Conservation (phyloP, 495 filamentous ascomycete genomes). For the Cercophora scortea region DNA sequence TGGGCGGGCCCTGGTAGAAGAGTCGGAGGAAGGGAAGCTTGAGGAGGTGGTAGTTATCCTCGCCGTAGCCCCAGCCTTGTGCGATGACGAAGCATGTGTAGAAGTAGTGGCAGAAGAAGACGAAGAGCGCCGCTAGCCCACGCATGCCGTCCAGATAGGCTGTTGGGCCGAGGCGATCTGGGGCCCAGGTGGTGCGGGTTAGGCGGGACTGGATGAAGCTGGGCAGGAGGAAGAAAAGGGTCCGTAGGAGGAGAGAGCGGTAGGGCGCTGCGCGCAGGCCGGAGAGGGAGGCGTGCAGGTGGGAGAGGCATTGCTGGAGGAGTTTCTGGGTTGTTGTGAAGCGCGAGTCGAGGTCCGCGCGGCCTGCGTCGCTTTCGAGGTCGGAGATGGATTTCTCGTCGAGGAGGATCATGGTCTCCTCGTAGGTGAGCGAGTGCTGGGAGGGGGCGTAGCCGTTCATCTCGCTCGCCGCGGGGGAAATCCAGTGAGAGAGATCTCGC, state of each 20-base stretch:
- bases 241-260: constrained; percentile 14
- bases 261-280: background rate
- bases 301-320: background rate
- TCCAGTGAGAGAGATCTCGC: too few species aligned
- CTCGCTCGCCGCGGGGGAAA: too few species aligned
- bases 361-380: constrained; percentile 22
- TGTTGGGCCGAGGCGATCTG: constrained; percentile 28
- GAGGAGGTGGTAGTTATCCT: constrained; percentile 35
- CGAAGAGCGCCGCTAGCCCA: constrained; percentile 50
- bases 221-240: constrained; percentile 27
- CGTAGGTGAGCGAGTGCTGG: constrained; percentile 16
- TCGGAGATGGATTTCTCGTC: constrained; percentile 22
- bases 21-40: constrained; percentile 61
- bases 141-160: constrained; percentile 52
- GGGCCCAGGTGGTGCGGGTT: background rate
- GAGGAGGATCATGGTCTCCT: constrained; percentile 25
- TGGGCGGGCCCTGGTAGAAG: constrained; percentile 58
- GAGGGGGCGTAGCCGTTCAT: constrained; percentile 24
- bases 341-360: constrained; percentile 16
- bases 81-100: constrained; percentile 38
- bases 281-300: background rate
- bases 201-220: constrained; percentile 28
- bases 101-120: constrained; percentile 47
- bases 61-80: constrained; percentile 26
- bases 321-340: constrained; percentile 1